Conservation (phyloP, 257 asterid species). For the Handroanthus guayacan region DNA sequence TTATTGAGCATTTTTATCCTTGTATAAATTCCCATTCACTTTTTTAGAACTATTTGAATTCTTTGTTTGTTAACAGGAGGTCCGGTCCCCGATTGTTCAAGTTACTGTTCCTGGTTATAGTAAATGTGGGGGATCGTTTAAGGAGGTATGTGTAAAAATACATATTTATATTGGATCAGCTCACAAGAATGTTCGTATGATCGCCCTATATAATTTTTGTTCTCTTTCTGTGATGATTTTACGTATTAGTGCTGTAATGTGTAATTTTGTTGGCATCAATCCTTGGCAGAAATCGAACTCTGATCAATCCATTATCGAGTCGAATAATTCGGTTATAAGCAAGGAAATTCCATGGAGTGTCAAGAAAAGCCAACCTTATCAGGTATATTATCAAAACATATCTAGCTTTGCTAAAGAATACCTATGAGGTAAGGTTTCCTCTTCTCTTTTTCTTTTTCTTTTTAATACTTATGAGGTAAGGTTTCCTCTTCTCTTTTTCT, state of each 20-base stretch:
- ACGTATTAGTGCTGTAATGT: too few species aligned
- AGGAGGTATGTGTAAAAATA: conserved; percentile 2
- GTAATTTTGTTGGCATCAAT: too few species aligned
- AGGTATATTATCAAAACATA: conserved; percentile 27
- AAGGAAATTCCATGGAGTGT: background rate
- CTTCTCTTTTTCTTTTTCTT: background rate
- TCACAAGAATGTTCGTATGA: too few species aligned
- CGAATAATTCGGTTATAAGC: background rate
- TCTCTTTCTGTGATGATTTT: too few species aligned
- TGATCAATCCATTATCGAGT: background rate
- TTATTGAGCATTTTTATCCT: background rate
- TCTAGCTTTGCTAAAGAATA: background rate
- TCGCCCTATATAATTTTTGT: too few species aligned
- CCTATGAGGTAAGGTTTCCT: background rate
- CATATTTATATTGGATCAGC: too few species aligned
- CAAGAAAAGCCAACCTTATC: conserved; percentile 28
- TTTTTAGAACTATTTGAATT: background rate
- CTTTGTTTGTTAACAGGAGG: conserved; percentile 25
- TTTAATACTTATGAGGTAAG: background rate
- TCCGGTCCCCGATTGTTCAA: background rate
- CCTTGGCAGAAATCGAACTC: conserved; percentile 7
- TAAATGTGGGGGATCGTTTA: conserved; percentile 1
- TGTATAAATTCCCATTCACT: background rate
- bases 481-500: background rate
- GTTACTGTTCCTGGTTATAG: too few species aligned